Conservation (phyloP, 768 basidiomycete genomes). For the Omphalotus guepiniiformis region DNA sequence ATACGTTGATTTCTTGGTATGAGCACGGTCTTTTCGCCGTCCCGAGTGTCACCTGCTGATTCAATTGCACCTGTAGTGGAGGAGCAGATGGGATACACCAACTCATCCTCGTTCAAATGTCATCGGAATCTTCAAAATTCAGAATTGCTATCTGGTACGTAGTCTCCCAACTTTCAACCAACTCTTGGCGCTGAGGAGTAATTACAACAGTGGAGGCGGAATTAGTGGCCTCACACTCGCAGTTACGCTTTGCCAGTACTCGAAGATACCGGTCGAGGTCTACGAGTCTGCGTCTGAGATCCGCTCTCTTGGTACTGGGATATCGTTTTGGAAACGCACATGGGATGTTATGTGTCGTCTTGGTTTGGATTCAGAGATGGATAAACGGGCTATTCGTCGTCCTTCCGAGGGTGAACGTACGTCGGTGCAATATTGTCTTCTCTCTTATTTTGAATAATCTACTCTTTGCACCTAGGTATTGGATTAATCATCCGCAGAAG, state of each 20-base stretch:
- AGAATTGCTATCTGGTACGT: too few relatives aligned
- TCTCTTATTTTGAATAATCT: not conserved
- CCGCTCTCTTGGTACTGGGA: constrained; percentile 34
- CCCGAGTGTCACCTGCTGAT: too few relatives aligned
- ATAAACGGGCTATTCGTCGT: constrained; percentile 16
- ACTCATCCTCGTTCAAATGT: too few relatives aligned
- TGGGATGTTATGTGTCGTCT: constrained; percentile 36
- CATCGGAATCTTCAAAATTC: too few relatives aligned
- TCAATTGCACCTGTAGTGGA: too few relatives aligned
- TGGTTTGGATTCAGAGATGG: constrained; percentile 26
- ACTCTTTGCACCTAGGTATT: constrained; percentile 7
- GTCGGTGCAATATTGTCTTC: not conserved
- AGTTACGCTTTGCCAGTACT: constrained; percentile 28
- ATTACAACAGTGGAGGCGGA: constrained; percentile 28
- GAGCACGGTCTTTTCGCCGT: too few relatives aligned
- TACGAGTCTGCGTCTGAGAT: constrained; percentile 40
- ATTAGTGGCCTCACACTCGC: constrained; percentile 37
- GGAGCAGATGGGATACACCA: too few relatives aligned
- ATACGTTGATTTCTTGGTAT: too few relatives aligned
- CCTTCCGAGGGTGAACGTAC: constrained; percentile 24
- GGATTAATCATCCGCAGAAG: constrained; percentile 23
- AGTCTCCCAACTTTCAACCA: too few relatives aligned
- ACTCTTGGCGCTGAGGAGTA: too few relatives aligned
- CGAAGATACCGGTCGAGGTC: constrained; percentile 30
- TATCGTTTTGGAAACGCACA: constrained; percentile 37